Evolutionary conservation across 2,329 filamentous ascomycete genomes (phyloP).

Genomic region (Aspergillus vadensis): DNA sequence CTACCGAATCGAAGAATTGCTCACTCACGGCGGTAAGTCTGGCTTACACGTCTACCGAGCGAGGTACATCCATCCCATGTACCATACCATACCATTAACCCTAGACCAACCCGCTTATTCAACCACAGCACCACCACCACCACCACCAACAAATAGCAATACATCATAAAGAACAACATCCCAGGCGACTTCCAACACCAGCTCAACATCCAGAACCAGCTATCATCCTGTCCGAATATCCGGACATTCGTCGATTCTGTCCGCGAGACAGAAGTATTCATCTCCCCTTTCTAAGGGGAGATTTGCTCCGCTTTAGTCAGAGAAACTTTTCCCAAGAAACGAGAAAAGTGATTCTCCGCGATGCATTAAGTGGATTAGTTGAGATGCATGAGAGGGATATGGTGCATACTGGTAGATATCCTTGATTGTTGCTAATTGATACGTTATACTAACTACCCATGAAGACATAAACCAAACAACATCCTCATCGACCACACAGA

Average conservation of each 20-base stretch:
- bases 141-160: conserved; percentile 1
- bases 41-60: conserved; percentile 13
- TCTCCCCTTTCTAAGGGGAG: conserved; percentile 23
- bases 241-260: conserved; percentile 30
- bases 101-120: not conserved
- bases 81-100: not conserved
- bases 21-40: conserved; percentile 1
- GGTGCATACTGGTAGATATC: conserved; percentile 30
- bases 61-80: not conserved
- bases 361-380: conserved; percentile 30
- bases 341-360: conserved; percentile 20
- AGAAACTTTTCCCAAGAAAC: conserved; percentile 14
- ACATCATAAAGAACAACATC: conserved; percentile 25
- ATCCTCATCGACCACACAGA: conserved; percentile 8
- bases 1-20: conserved; percentile 9
- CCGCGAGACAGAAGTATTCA: conserved; percentile 21
- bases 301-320: conserved; percentile 21
- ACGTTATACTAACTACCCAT: too few relatives aligned
- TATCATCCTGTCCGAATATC: conserved; percentile 30
- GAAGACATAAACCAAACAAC: conserved; percentile 12
- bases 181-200: conserved; percentile 36
- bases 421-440: too few relatives aligned
- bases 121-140: conserved; percentile 17
- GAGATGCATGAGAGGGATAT: conserved; percentile 38
- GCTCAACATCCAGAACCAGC: conserved; percentile 24